These are phyloP conservation scores for Iris pallida DNA, from an alignment of 116 monocot species.

Conservation along the genomic window DNA sequence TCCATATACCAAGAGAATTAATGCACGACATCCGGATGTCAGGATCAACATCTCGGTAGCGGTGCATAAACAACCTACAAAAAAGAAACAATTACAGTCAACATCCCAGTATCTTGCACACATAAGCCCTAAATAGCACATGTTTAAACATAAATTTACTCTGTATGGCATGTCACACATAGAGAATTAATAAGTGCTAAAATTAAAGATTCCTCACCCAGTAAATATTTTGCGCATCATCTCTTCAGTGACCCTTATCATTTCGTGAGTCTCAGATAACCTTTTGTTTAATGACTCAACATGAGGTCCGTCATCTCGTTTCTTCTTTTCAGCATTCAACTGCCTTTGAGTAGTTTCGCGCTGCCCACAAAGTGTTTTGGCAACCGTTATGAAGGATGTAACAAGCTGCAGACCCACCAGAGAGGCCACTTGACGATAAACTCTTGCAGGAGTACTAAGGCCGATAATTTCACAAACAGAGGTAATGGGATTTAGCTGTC, in stretches of 20 bases:
- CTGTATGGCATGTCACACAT: no score
- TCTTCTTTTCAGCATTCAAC: constrained; percentile 95
- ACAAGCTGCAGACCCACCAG: constrained; percentile 89
- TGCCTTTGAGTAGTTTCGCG: constrained; percentile 97
- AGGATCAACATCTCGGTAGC: constrained; percentile 94
- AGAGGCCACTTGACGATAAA: constrained; percentile 87
- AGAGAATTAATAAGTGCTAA: no score
- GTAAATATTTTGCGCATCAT: constrained; percentile 96
- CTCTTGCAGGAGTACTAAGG: constrained; percentile 86
- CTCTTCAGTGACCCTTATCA: constrained; percentile 73
- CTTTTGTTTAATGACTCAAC: constrained; percentile 81
- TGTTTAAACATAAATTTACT: no score
- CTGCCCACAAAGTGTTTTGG: constrained; percentile 73
- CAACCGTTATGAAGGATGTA: constrained; percentile 79
- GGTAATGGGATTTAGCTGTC: no score
- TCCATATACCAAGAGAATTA: constrained; percentile 87
- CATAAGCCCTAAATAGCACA: no score
- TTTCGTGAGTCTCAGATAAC: constrained; percentile 75
- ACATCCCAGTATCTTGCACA: no score
- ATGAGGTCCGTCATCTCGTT: constrained; percentile 75
- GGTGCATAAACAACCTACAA: constrained; percentile 93
- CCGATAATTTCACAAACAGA: background rate
- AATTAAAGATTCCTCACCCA: constrained; percentile 47
- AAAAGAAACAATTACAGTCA: background rate
- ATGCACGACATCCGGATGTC: constrained; percentile 85